Conservation (phyloP, 768 basidiomycete species). For the Kondoa malvinella region DNA sequence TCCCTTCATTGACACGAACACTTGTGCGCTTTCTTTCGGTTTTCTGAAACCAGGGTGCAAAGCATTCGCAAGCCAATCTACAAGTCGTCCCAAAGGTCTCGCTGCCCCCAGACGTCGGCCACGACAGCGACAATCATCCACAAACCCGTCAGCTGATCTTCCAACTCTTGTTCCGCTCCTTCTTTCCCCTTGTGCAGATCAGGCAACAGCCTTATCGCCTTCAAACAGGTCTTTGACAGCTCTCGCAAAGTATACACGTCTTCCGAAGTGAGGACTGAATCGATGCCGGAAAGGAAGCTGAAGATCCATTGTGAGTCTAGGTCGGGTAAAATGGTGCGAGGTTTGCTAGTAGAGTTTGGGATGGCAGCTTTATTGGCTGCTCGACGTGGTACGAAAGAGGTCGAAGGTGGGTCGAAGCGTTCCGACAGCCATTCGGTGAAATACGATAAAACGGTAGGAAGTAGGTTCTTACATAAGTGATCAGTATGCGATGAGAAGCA, state of each 20-base stretch:
- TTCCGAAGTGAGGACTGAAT: neutral
- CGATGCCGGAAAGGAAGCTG: neutral
- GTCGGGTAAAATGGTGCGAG: neutral
- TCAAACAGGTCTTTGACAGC: neutral
- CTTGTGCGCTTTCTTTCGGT: no score
- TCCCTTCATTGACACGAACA: no score
- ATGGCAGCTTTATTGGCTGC: neutral
- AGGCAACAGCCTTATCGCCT: neutral
- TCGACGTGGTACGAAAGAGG: constrained; percentile 4
- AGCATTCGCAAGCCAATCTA: no score
- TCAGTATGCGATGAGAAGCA: neutral
- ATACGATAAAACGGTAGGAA: neutral
- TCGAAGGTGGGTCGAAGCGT: neutral
- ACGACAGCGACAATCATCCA: constrained; percentile 5
- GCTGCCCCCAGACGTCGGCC: constrained; percentile 1
- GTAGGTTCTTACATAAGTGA: neutral
- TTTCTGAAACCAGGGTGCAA: no score
- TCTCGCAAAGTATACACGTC: neutral
- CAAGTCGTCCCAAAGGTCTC: neutral
- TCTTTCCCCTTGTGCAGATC: neutral
- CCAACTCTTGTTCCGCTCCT: neutral
- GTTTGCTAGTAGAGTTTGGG: neutral
- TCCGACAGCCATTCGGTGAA: neutral
- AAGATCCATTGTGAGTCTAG: constrained; percentile 1
- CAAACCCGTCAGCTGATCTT: neutral